phyloP scores from a whole-genome alignment of 2,329 filamentous ascomycete genomes.

The Fusarium falciforme region DNA sequence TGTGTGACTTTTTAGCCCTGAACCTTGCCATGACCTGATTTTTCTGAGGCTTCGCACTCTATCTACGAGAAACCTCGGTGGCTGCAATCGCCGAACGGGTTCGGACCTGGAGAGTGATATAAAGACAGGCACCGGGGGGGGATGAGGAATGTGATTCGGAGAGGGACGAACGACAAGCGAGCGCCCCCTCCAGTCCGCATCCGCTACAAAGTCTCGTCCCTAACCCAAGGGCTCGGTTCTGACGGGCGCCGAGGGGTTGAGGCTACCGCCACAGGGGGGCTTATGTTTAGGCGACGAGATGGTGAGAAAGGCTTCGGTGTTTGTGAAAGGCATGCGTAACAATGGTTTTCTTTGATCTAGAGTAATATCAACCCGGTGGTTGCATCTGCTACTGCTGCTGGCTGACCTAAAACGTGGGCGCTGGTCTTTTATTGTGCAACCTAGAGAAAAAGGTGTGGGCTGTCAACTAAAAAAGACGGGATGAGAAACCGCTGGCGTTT shows the following conservation, averaged over 20 bases:
- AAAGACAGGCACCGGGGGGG: constrained; percentile 8
- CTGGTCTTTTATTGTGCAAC: neutral
- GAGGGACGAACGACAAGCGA: constrained; percentile 7
- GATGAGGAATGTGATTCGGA: constrained; percentile 30
- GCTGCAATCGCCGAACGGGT: constrained; percentile 25
- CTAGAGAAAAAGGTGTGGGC: neutral
- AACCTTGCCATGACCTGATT: neutral
- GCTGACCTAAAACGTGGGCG: neutral
- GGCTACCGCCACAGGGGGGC: constrained; percentile 18
- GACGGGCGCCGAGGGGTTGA: neutral
- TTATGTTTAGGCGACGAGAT: neutral
- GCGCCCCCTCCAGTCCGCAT: constrained; percentile 11
- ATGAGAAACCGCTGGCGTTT: constrained; percentile 23
- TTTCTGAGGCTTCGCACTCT: neutral
- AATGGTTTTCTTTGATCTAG: neutral
- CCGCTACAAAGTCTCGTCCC: constrained; percentile 9
- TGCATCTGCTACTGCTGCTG: neutral
- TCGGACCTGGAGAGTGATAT: constrained; percentile 11
- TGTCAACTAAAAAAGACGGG: neutral
- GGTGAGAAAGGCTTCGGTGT: neutral
- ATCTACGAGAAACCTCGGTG: neutral
- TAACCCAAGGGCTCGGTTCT: constrained; percentile 29
- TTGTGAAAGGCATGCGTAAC: neutral
- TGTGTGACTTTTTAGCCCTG: neutral
- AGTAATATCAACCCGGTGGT: neutral